A percentile compares a stretch with the other conserved stretches of the same genome.
phyloP scores from a whole-genome alignment of 768 basidiomycete species.

The Boletellus emodensis region DNA sequence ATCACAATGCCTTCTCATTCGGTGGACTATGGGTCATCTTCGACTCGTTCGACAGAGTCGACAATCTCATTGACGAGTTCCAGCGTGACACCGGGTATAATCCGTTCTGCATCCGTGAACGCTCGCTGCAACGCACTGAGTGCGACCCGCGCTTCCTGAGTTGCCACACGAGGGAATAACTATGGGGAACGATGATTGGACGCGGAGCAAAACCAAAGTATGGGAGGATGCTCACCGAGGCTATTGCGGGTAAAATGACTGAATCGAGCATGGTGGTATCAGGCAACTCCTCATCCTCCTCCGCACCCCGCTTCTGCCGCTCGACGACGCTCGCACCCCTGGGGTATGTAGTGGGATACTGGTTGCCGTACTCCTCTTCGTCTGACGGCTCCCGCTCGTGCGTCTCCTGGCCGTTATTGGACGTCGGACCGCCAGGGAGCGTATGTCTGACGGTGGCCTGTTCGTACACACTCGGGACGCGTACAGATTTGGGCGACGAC shows the following conservation, averaged over 20 bases:
- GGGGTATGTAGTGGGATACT: constrained; percentile 49
- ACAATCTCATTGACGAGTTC: constrained; percentile 94
- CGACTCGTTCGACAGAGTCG: constrained; percentile 87
- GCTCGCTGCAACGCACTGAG: constrained; percentile 85
- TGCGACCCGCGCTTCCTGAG: constrained; percentile 86
- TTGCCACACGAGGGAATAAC: constrained; percentile 90
- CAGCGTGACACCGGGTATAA: constrained; percentile 91
- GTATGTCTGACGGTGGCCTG: constrained; percentile 69
- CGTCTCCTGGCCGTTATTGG: constrained; percentile 27
- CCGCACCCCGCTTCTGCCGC: constrained; percentile 35
- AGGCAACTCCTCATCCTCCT: constrained; percentile 55
- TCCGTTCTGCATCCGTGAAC: constrained; percentile 91
- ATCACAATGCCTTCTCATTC: background rate
- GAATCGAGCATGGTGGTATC: constrained; percentile 95
- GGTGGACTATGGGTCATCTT: constrained; percentile 51
- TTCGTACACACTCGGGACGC: constrained; percentile 39
- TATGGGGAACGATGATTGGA: constrained; percentile 29
- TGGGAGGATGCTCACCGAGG: constrained; percentile 60
- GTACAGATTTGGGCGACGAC: constrained; percentile 33
- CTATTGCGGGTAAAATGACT: constrained; percentile 93
- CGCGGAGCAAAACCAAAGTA: background rate
- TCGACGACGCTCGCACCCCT: constrained; percentile 39
- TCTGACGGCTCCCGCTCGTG: constrained; percentile 51
- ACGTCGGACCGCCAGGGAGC: constrained; percentile 29
- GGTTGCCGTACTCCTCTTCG: constrained; percentile 56